Evolutionary conservation across 371 early-diverging fungal genomes (phyloP).

Genomic region (Phascolomyces articulosus): DNA sequence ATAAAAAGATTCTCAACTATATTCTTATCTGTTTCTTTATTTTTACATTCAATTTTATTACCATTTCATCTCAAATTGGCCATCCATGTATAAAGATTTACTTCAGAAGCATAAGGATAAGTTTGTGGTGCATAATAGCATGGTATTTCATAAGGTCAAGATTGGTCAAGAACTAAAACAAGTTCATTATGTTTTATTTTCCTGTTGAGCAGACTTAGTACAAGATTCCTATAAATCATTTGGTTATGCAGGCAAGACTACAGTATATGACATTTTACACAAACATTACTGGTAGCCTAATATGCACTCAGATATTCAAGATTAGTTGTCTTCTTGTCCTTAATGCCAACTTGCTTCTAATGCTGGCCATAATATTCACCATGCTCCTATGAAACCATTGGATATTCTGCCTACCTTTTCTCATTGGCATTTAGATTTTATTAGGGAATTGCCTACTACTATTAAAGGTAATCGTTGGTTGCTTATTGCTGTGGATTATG

Average conservation of each 20-base stretch:
- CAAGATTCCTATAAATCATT: constrained; percentile 15
- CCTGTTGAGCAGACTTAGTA: constrained; percentile 13
- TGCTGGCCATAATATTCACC: constrained; percentile 6
- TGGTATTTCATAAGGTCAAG: constrained; percentile 7
- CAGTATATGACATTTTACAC: constrained; percentile 12
- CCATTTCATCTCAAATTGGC: too few relatives aligned
- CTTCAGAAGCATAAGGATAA: constrained; percentile 4
- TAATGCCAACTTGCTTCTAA: constrained; percentile 22
- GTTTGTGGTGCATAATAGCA: not conserved
- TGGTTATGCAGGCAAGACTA: constrained; percentile 16
- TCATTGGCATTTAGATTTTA: constrained; percentile 35
- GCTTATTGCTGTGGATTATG: constrained; percentile 39
- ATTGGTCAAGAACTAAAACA: not conserved
- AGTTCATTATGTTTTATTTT: constrained; percentile 9
- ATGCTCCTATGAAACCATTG: constrained; percentile 13
- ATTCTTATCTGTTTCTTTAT: too few relatives aligned
- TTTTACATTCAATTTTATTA: too few relatives aligned
- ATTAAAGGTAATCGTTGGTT: constrained; percentile 17
- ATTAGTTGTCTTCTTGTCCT: constrained; percentile 11
- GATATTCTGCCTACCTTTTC: constrained; percentile 13
- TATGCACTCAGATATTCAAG: constrained; percentile 14
- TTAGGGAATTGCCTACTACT: constrained; percentile 20
- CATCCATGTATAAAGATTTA: not conserved
- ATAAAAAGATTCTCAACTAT: too few relatives aligned
- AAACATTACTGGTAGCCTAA: constrained; percentile 28